A percentile compares a stretch with the other conserved stretches of the same genome.
These are phyloP conservation scores for Furcasterigmium sp. DNA, from an alignment of 2,329 filamentous ascomycete genomes.

Conservation along the genomic window DNA sequence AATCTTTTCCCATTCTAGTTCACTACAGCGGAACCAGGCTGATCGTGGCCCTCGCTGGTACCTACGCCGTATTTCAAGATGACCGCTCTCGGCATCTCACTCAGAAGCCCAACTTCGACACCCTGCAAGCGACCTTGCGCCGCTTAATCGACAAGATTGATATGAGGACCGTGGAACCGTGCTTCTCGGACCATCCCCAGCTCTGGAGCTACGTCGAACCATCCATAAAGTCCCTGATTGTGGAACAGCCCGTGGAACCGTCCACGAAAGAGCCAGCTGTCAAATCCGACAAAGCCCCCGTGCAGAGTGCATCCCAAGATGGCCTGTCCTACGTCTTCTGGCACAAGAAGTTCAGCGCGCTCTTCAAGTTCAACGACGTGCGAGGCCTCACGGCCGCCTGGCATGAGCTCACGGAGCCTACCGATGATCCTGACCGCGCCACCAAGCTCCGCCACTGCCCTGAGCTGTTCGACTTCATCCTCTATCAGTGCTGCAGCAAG, in stretches of 20 bases:
- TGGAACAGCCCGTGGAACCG: too few species aligned
- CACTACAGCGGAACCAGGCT: background rate
- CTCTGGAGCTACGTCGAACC: slow-evolving; percentile 9
- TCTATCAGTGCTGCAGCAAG: slow-evolving; percentile 30
- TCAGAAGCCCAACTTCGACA: slow-evolving; percentile 1
- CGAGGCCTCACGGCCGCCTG: slow-evolving; percentile 15
- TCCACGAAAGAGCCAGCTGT: background rate
- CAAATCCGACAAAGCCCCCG: too few species aligned
- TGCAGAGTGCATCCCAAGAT: too few species aligned
- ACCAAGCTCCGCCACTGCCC: slow-evolving; percentile 23
- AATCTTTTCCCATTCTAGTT: background rate
- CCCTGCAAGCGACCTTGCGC: slow-evolving; percentile 5
- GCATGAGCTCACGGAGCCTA: slow-evolving; percentile 23
- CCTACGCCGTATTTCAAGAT: slow-evolving; percentile 9
- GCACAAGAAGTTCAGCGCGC: slow-evolving; percentile 7
- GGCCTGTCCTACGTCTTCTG: slow-evolving; percentile 8
- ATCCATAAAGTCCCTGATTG: background rate
- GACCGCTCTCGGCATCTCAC: background rate
- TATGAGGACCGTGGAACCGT: slow-evolving; percentile 1
- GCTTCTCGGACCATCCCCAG: slow-evolving; percentile 5
- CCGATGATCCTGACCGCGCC: slow-evolving; percentile 16
- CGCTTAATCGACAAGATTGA: slow-evolving; percentile 9
- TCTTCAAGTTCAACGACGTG: slow-evolving; percentile 6
- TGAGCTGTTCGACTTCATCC: slow-evolving; percentile 32
- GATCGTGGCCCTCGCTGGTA: slow-evolving; percentile 7